Base-by-base conservation (phyloP, 495 filamentous ascomycete species). In the Elaphomyces granulatus region DNA sequence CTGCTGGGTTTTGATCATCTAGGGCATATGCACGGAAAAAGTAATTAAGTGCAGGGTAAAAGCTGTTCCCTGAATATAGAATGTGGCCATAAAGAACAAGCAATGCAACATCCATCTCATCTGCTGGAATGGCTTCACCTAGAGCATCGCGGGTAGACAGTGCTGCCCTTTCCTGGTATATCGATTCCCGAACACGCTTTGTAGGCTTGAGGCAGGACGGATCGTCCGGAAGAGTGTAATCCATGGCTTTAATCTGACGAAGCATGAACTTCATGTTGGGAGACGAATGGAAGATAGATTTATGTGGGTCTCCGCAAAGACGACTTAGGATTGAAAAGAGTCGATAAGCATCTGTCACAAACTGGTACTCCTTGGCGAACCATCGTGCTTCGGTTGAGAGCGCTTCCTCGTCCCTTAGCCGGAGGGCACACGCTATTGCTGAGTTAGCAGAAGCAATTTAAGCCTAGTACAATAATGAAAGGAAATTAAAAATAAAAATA, bases 21-120 rank as follows among this genome's bases (percentile, higher is more conserved):
- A 95, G 55, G 0, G 81, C 77, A 35, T 81, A 80, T 3, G 87
- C 92, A 32, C 90, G 82, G 44, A 83, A 78, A 47, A 93, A 92
- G 61, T 94, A 96, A 42, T 87, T 88, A 16, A 98, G 61, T 1
- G 92, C 83, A 32, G 80, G 80, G 2, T 73, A 67, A 61, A 90
- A 90, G 45, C 78, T 82, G 42, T 75, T 81, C 6, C 80, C 79
- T 6, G 74, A 71, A 49, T 81, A 83, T 15, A 94, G 64, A 28
- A 94, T 85, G 52, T 94, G 79, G 1, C 83, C 90, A 54, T 94
- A 95, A 9, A 93, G 67, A 53, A 83, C 80, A 1, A 96, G 68
- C 10, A 96, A 65, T 10, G 76, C 77, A 20, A 87, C 68, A 53
- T 87, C 82, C 38, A 80, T 61, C 32, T 72, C 66, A 10, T 63